phyloP scores from a whole-genome alignment of 306 rosid genomes.

The Lathyrus tuberosus region DNA sequence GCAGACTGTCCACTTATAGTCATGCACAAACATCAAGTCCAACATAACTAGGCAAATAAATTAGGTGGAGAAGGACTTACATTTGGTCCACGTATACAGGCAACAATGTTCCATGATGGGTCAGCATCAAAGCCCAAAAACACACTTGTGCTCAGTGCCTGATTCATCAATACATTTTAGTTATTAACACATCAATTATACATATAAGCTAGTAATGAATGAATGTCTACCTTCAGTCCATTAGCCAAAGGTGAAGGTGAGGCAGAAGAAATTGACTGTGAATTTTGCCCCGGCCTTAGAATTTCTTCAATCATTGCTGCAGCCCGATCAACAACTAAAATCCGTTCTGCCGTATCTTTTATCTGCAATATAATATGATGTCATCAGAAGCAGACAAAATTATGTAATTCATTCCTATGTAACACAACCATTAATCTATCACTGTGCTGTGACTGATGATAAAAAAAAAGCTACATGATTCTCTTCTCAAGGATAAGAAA shows the following conservation, averaged over 20 bases:
- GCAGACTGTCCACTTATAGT: constrained; percentile 18
- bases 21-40: constrained; percentile 22
- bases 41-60: constrained; percentile 33
- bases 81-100: constrained; percentile 93
- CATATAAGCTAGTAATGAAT: constrained; percentile 28
- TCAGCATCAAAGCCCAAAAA: constrained; percentile 89
- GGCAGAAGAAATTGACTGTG: constrained; percentile 49
- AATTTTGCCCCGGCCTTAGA: constrained; percentile 64
- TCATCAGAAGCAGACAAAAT: constrained; percentile 41
- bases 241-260: constrained; percentile 46
- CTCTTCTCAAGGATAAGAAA: constrained; percentile 9
- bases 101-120: constrained; percentile 75
- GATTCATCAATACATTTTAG: constrained; percentile 34
- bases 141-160: constrained; percentile 63
- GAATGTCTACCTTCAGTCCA: constrained; percentile 59
- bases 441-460: constrained; percentile 11
- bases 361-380: constrained; percentile 54
- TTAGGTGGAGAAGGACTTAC: constrained; percentile 54
- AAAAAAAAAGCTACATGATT: constrained; percentile 11
- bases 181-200: constrained; percentile 34
- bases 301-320: constrained; percentile 97
- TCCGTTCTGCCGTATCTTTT: constrained; percentile 84
- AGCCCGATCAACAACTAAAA: constrained; percentile 88
- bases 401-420: background rate
- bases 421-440: constrained; percentile 11